phyloP scores from a whole-genome alignment of 192 early-diverging fungal genomes.

The Linnemannia elongata region DNA sequence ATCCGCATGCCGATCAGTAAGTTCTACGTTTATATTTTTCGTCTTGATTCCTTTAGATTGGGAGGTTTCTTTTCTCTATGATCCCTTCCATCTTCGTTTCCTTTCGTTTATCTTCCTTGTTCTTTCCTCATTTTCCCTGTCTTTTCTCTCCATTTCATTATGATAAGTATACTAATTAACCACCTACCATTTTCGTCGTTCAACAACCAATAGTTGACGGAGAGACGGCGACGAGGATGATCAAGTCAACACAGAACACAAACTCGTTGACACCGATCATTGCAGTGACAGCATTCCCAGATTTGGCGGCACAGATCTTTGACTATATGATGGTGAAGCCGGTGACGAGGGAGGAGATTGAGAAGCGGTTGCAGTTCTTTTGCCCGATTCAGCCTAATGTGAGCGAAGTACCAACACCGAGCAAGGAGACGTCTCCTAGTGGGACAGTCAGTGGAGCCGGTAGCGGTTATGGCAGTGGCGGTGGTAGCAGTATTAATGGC shows the following conservation, averaged over 20 bases:
- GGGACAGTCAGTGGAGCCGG: not conserved
- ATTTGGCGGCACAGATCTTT: constrained; percentile 65
- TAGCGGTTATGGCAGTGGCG: not conserved
- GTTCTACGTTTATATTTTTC: constrained; percentile 34
- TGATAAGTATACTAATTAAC: not conserved
- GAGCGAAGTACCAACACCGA: constrained; percentile 36
- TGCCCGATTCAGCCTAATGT: constrained; percentile 54
- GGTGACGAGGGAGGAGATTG: constrained; percentile 75
- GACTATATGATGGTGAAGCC: constrained; percentile 83
- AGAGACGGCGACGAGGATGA: constrained; percentile 92
- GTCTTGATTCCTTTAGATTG: not conserved
- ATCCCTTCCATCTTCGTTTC: constrained; percentile 2
- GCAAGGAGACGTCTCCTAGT: constrained; percentile 24
- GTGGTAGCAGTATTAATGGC: not conserved
- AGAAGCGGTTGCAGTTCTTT: constrained; percentile 60
- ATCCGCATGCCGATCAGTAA: constrained; percentile 94
- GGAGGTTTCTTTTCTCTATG: not conserved
- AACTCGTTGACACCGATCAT: constrained; percentile 90
- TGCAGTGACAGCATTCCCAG: constrained; percentile 77
- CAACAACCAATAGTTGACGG: constrained; percentile 78
- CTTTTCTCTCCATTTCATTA: not conserved
- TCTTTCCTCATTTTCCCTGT: no score
- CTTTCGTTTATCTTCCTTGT: not conserved
- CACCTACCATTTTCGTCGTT: constrained; percentile 3
- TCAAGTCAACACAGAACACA: constrained; percentile 91